Percentiles rank a stretch among this genome's conserved stretches.
phyloP scores from a whole-genome alignment of 441 rosid species.

The Eutrema salsugineum region DNA sequence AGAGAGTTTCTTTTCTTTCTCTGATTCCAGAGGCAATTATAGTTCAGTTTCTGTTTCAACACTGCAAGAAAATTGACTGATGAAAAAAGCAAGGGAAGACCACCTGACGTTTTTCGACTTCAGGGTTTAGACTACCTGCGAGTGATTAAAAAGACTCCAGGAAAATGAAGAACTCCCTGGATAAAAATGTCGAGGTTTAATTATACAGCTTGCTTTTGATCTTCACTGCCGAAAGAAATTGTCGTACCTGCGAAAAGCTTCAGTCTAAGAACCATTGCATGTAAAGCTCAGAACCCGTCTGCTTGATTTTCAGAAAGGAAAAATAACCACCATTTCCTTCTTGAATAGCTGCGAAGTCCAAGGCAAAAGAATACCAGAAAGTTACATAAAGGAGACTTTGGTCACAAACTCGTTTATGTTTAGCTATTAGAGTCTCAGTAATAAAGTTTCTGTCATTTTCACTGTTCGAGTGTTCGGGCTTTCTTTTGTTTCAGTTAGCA shows the following conservation, averaged over 20 bases:
- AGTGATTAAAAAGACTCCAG: background rate
- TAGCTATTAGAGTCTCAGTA: background rate
- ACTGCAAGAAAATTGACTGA: background rate
- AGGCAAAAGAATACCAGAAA: background rate
- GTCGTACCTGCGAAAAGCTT: slow-evolving; percentile 9
- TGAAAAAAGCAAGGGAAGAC: background rate
- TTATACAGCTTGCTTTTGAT: background rate
- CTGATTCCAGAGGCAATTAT: background rate
- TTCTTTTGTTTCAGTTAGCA: background rate
- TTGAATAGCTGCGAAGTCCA: slow-evolving; percentile 35
- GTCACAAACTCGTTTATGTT: background rate
- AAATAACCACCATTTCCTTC: slow-evolving; percentile 33
- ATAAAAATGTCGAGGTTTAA: background rate
- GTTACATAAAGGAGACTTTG: slow-evolving; percentile 1
- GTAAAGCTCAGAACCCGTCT: background rate
- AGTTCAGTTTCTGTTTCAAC: background rate
- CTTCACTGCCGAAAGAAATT: background rate
- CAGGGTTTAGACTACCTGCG: background rate
- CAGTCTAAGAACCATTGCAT: background rate
- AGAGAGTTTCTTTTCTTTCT: background rate
- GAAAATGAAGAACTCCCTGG: background rate
- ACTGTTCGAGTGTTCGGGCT: background rate
- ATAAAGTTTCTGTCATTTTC: background rate
- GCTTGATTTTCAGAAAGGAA: slow-evolving; percentile 11
- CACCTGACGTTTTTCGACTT: background rate